phyloP scores from a whole-genome alignment of 176 grass and related monocot species.

The Eragrostis curvula region DNA sequence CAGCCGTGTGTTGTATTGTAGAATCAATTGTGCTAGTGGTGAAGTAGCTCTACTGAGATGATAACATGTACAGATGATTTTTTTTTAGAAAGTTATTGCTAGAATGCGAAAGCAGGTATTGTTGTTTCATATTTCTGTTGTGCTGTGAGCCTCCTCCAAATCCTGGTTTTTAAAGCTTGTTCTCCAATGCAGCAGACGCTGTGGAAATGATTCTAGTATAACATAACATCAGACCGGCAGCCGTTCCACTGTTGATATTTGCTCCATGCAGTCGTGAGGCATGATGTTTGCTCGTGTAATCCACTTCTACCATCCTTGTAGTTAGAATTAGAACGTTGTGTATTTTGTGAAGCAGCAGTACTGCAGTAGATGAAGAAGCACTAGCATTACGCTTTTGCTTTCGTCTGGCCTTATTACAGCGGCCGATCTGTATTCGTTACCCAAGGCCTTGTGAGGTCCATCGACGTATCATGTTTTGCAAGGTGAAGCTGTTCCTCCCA shows the following conservation, averaged over 20 bases:
- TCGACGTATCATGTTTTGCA: neutral
- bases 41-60: neutral
- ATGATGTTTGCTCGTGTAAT: neutral
- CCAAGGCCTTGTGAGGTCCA: neutral
- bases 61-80: conserved; percentile 17
- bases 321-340: neutral
- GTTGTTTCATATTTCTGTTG: neutral
- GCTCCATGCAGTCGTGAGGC: neutral
- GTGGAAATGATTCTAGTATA: neutral
- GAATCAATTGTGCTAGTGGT: too few species aligned
- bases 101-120: neutral
- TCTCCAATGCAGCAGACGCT: neutral
- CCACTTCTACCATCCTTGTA: neutral
- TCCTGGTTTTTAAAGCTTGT: too few species aligned
- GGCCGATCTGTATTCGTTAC: too few species aligned
- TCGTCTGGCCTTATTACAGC: neutral
- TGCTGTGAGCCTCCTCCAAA: too few species aligned
- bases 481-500: neutral
- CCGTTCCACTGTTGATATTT: neutral
- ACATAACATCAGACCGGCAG: neutral
- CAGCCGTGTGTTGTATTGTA: conserved; percentile 9
- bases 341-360: neutral
- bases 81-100: neutral
- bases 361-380: neutral
- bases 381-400: neutral